Base-by-base conservation (phyloP, 140 eudicot species). In the Oenanthe javanica region DNA sequence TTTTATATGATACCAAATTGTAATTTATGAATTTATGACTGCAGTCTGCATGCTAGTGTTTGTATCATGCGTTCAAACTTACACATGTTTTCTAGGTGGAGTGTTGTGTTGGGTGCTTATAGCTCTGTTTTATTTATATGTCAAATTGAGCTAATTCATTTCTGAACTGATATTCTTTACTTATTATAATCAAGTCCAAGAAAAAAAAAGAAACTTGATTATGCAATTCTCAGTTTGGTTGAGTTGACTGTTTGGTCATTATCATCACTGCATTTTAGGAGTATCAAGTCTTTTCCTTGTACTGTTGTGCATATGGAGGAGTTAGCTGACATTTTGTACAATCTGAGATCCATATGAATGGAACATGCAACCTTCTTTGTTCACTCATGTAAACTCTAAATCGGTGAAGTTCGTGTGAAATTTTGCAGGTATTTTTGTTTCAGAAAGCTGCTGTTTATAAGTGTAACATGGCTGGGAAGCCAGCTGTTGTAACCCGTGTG, bases 401-500 rank as follows among this genome's bases (percentile, higher is more conserved):
- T 67, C 46, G 31, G 13, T 36, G 27, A 40, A 36, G 25, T 47
- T 27, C 38, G 8, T 48, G 23, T 67, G 76, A 55, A 48, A 67
- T 81, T 19, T 14, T 82, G 78, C 85, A 90, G 96, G 96, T 90
- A 79, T 90, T 90, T 83, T 82, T 90, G 77, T 90, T 90, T 48
- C 96, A 90, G 43, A 90, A 88, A 77, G 91, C 96, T 76, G 96
- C 93, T 80, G 82, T 90, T 80, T 81, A 87, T 90, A 88, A 90
- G 87, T 90, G 96, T 79, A 90, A 90, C 86, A 90, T 90, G 96
- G 96, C 90, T 76, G 96, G 96, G 59, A 90, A 90, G 81, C 96
- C 96, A 36, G 96, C 96, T 31, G 96, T 90, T 71, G 82, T 88
- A 66, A 90, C 96, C 77, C 96, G 96, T 82, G 96, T 90, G 79